These are phyloP conservation scores for Ilex paraguariensis DNA, from an alignment of 305 asterid species.

Conservation along the genomic window DNA sequence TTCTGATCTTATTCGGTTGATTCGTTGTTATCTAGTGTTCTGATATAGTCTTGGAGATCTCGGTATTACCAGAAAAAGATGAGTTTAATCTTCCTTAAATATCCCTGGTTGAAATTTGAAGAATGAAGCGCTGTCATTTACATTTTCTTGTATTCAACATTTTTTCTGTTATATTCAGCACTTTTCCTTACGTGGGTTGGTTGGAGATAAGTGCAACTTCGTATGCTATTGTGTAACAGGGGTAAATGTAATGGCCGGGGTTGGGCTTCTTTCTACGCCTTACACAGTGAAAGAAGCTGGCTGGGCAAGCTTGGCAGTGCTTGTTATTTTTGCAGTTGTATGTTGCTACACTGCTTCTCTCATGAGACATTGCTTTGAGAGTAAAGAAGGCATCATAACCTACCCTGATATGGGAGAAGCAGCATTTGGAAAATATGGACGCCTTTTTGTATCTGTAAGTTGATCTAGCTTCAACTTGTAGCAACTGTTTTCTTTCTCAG, in stretches of 20 bases:
- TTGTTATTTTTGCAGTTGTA: constrained; percentile 53
- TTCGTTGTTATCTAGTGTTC: too few relatives aligned
- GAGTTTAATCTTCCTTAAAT: too few relatives aligned
- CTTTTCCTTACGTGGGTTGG: too few relatives aligned
- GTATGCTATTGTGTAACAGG: constrained; percentile 27
- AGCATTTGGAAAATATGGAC: constrained; percentile 73
- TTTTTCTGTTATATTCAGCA: too few relatives aligned
- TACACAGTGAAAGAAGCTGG: constrained; percentile 67
- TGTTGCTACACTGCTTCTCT: constrained; percentile 76
- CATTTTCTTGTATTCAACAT: neutral
- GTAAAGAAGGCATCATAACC: constrained; percentile 58
- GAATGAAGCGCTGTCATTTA: neutral
- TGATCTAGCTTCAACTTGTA: too few relatives aligned
- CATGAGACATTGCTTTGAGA: constrained; percentile 73
- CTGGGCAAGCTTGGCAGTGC: constrained; percentile 61
- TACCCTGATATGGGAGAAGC: constrained; percentile 90
- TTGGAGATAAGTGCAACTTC: neutral
- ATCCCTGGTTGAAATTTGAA: too few relatives aligned
- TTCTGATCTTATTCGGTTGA: too few relatives aligned
- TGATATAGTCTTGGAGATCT: too few relatives aligned
- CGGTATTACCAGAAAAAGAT: too few relatives aligned
- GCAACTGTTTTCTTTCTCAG: too few relatives aligned
- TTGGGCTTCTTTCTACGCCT: constrained; percentile 75
- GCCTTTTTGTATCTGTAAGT: constrained; percentile 67
- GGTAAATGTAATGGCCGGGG: constrained; percentile 81